These are phyloP conservation scores for Leucaena leucocephala DNA, from an alignment of 306 rosid genomes.

Conservation along the genomic window DNA sequence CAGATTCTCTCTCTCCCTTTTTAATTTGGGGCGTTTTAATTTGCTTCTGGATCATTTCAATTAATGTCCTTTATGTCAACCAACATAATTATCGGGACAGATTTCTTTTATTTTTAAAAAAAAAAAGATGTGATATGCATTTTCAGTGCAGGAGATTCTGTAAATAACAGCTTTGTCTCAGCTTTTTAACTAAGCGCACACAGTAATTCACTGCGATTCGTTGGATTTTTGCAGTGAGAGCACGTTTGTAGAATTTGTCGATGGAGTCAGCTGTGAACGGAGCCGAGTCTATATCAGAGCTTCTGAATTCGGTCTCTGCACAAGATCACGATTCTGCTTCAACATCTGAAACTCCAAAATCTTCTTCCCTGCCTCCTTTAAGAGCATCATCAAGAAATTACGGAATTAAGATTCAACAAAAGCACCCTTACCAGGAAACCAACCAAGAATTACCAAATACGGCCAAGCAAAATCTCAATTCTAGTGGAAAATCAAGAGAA, in stretches of 20 bases:
- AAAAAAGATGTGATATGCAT: background rate
- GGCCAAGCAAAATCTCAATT: constrained; percentile 34
- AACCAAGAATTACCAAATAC: constrained; percentile 39
- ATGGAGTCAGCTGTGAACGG: constrained; percentile 70
- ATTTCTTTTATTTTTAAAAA: background rate
- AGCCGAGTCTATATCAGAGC: constrained; percentile 52
- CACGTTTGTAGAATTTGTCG: constrained; percentile 30
- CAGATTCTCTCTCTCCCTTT: constrained; percentile 31
- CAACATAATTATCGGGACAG: constrained; percentile 16
- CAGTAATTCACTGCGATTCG: constrained; percentile 46
- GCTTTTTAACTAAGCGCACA: constrained; percentile 37
- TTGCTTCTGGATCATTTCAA: constrained; percentile 41
- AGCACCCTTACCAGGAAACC: constrained; percentile 40
- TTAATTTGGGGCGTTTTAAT: constrained; percentile 33
- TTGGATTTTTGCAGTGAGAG: constrained; percentile 46
- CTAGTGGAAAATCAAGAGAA: constrained; percentile 40
- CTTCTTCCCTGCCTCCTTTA: constrained; percentile 57
- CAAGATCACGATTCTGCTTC: constrained; percentile 48
- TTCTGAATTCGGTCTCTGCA: constrained; percentile 59
- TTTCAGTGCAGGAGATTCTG: constrained; percentile 40
- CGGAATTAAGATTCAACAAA: constrained; percentile 55
- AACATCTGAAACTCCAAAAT: constrained; percentile 52
- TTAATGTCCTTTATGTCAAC: constrained; percentile 41
- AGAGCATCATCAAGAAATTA: constrained; percentile 53
- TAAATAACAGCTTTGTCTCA: constrained; percentile 38